Evolutionary conservation across 2,329 filamentous ascomycete genomes (phyloP).

Genomic region (Claviceps fusiformis): DNA sequence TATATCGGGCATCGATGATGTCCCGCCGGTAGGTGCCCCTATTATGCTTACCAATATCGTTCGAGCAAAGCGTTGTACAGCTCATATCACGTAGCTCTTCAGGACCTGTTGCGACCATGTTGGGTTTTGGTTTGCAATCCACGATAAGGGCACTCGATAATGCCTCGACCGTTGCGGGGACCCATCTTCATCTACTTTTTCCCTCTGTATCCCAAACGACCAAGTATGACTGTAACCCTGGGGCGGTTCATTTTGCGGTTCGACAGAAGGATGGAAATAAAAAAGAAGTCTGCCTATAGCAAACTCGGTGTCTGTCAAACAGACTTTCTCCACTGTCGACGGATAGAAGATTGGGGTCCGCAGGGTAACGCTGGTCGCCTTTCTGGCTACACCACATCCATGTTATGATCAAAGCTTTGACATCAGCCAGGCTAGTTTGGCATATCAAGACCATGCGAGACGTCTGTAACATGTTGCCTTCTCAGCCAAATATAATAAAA

Average conservation of each 20-base stretch:
- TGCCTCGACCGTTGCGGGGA: background rate
- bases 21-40: background rate
- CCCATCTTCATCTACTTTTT: background rate
- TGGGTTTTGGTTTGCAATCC: background rate
- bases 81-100: background rate
- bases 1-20: background rate
- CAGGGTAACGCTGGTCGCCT: background rate
- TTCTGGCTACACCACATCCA: background rate
- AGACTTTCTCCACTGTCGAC: background rate
- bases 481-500: background rate
- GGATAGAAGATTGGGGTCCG: background rate
- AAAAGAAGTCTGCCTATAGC: background rate
- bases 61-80: background rate
- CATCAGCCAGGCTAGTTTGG: background rate
- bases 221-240: background rate
- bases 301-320: conserved; percentile 1
- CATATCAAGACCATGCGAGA: background rate
- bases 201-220: background rate
- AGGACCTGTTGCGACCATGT: background rate
- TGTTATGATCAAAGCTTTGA: background rate
- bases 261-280: background rate
- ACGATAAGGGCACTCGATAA: background rate
- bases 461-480: background rate
- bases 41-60: background rate
- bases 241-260: background rate